Conservation (phyloP, 2,329 filamentous ascomycete genomes). For the Fusarium azukiicola region DNA sequence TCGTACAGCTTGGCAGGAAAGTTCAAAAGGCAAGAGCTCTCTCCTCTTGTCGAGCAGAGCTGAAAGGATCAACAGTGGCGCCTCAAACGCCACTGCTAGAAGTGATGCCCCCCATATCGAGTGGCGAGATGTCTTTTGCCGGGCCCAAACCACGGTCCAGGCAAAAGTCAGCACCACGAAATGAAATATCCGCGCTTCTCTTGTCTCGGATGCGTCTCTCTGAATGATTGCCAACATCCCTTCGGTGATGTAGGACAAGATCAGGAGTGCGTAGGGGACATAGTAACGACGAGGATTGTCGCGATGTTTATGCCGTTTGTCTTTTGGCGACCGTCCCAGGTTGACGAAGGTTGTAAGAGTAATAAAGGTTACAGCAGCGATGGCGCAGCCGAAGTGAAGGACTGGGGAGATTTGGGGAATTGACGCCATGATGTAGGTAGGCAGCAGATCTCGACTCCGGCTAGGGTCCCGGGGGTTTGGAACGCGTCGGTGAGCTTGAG, state of each 20-base stretch:
- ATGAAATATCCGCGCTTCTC: constrained; percentile 32
- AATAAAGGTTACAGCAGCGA: constrained; percentile 7
- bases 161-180: constrained; percentile 7
- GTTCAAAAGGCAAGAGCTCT: neutral
- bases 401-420: constrained; percentile 12
- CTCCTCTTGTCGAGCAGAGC: neutral
- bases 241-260: constrained; percentile 32
- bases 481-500: neutral
- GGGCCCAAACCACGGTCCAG: constrained; percentile 24
- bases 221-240: neutral
- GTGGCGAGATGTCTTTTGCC: neutral
- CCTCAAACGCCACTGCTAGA: constrained; percentile 35
- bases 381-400: constrained; percentile 44
- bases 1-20: constrained; percentile 29
- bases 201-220: neutral
- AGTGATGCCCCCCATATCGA: constrained; percentile 26
- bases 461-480: no score
- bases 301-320: neutral
- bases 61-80: constrained; percentile 25
- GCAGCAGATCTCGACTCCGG: constrained; percentile 4
- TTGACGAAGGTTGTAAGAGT: constrained; percentile 11
- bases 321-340: neutral
- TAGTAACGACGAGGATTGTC: neutral
- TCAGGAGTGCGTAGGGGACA: neutral
- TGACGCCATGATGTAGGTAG: constrained; percentile 27